Conservation (phyloP, 2,329 filamentous ascomycete genomes). For the Aureobasidium sp. region DNA sequence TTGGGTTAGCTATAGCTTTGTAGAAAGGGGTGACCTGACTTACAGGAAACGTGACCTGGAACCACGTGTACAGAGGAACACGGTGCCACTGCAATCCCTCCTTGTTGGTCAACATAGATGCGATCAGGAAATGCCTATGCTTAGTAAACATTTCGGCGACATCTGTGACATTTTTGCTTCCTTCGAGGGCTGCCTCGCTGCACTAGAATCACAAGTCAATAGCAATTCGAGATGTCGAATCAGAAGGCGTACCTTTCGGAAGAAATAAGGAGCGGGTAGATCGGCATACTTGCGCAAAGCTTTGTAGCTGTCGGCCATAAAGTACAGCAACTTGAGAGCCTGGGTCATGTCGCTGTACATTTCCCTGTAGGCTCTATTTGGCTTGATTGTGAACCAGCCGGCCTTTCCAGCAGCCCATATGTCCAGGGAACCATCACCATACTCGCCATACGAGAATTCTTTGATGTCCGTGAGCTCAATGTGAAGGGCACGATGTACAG, state of each 20-base stretch:
- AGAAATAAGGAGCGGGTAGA: background rate
- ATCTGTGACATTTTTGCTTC: background rate
- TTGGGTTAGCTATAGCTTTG: background rate
- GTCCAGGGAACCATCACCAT: conserved; percentile 49
- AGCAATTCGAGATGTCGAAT: background rate
- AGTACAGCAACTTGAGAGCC: conserved; percentile 57
- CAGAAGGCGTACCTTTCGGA: background rate
- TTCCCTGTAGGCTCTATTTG: conserved; percentile 47
- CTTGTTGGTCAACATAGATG: conserved; percentile 35
- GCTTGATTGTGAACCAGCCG: conserved; percentile 61
- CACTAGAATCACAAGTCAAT: background rate
- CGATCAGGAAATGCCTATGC: conserved; percentile 35
- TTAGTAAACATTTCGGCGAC: conserved; percentile 32
- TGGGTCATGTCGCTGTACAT: conserved; percentile 54
- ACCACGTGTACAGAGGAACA: conserved; percentile 34
- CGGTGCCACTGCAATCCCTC: conserved; percentile 36
- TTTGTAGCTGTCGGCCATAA: conserved; percentile 49
- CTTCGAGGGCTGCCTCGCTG: background rate
- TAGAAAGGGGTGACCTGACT: background rate
- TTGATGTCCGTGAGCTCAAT: conserved; percentile 49
- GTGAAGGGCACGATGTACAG: conserved; percentile 14
- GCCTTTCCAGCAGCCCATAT: conserved; percentile 58
- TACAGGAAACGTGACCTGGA: conserved; percentile 29
- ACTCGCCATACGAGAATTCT: conserved; percentile 39
- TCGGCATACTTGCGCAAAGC: conserved; percentile 13